Evolutionary conservation across 345 rosid genomes (phyloP).

Genomic region (Turnera subulata): DNA sequence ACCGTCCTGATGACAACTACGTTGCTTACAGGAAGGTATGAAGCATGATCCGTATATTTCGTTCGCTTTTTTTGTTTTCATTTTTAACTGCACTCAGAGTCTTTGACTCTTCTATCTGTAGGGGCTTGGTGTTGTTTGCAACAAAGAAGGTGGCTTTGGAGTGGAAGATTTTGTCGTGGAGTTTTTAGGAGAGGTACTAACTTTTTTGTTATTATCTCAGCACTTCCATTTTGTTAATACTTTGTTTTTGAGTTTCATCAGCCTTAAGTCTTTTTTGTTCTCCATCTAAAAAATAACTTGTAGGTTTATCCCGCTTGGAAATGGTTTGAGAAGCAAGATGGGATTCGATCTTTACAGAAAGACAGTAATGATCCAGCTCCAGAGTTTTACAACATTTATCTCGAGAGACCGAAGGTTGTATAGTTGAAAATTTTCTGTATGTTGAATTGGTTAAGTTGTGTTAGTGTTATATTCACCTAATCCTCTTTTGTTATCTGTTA

Average conservation of each 20-base stretch:
- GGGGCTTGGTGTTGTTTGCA: slow-evolving; percentile 99
- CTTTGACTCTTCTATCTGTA: slow-evolving; percentile 20
- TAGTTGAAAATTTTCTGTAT: slow-evolving; percentile 17
- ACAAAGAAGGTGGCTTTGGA: slow-evolving; percentile 89
- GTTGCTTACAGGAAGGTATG: slow-evolving; percentile 95
- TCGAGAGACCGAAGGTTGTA: slow-evolving; percentile 97
- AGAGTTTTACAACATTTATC: slow-evolving; percentile 97
- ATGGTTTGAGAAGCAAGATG: slow-evolving; percentile 99
- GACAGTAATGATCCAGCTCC: slow-evolving; percentile 97
- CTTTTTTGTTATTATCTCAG: slow-evolving; percentile 3
- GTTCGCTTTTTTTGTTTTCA: background rate
- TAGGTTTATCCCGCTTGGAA: slow-evolving; percentile 99
- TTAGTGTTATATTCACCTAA: slow-evolving; percentile 19
- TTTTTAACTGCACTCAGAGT: too few species aligned
- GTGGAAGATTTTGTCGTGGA: slow-evolving; percentile 98
- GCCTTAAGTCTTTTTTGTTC: slow-evolving; percentile 11
- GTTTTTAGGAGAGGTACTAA: slow-evolving; percentile 95
- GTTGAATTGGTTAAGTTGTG: slow-evolving; percentile 4
- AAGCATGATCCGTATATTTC: background rate
- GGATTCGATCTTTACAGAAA: slow-evolving; percentile 91
- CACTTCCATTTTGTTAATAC: background rate
- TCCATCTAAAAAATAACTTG: background rate
- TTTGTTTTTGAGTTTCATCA: slow-evolving; percentile 1
- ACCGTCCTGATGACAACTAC: slow-evolving; percentile 88
- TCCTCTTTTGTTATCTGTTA: slow-evolving; percentile 32